Percentiles rank a stretch among this genome's conserved stretches.
Conservation (phyloP, 2,329 filamentous ascomycete species). For the Mycogone perniciosa region DNA sequence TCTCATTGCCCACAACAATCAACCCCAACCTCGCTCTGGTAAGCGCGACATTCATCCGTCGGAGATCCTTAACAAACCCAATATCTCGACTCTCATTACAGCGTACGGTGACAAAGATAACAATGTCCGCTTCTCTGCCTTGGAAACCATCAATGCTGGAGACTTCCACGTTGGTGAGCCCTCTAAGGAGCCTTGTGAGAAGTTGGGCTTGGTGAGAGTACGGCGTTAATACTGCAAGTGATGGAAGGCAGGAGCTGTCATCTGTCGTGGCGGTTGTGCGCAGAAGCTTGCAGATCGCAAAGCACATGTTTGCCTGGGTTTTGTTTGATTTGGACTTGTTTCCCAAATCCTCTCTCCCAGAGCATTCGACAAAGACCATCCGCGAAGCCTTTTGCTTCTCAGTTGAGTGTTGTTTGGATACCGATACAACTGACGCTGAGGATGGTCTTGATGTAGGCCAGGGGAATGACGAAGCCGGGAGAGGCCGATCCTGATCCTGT, state of each 20-base stretch:
- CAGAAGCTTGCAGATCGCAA: constrained; percentile 27
- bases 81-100: constrained; percentile 33
- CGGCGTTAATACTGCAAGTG: constrained; percentile 34
- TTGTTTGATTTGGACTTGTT: constrained; percentile 33
- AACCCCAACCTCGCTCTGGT: constrained; percentile 30
- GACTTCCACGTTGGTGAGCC: constrained; percentile 26
- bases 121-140: constrained; percentile 36
- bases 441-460: constrained; percentile 17
- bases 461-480: constrained; percentile 15
- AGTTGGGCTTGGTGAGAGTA: constrained; percentile 32
- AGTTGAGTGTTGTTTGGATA: neutral
- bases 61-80: constrained; percentile 35
- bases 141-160: constrained; percentile 39
- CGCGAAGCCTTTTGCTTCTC: neutral
- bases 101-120: constrained; percentile 37
- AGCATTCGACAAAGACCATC: constrained; percentile 33
- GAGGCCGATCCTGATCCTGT: constrained; percentile 14
- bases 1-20: constrained; percentile 26
- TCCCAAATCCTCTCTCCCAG: constrained; percentile 29
- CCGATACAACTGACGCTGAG: no score
- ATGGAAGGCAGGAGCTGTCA: constrained; percentile 2
- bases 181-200: constrained; percentile 20
- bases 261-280: neutral
- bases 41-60: constrained; percentile 35
- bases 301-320: constrained; percentile 32